These are phyloP conservation scores for Malus orientalis DNA, from an alignment of 306 rosid species.

Conservation along the genomic window DNA sequence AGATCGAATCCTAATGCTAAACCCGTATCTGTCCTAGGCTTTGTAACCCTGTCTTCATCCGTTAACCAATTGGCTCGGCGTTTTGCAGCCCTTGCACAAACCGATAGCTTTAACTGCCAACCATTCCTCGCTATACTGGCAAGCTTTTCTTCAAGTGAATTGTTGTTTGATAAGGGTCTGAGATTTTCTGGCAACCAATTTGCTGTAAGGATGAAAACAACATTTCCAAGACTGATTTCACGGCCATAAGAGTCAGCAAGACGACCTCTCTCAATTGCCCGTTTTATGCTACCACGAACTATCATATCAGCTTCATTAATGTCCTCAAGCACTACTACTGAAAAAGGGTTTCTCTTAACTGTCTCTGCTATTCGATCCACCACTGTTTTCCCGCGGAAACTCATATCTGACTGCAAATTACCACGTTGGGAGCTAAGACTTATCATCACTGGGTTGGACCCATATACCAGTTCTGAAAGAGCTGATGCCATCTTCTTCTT, in stretches of 20 bases:
- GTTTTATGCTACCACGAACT: slow-evolving; percentile 57
- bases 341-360: slow-evolving; percentile 61
- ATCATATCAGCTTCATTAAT: slow-evolving; percentile 59
- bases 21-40: slow-evolving; percentile 45
- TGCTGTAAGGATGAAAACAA: slow-evolving; percentile 73
- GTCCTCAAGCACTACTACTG: slow-evolving; percentile 85
- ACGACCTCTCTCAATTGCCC: slow-evolving; percentile 86
- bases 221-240: slow-evolving; percentile 75
- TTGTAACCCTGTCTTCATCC: slow-evolving; percentile 48
- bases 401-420: slow-evolving; percentile 49
- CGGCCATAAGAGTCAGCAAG: slow-evolving; percentile 80
- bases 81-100: slow-evolving; percentile 47
- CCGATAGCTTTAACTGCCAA: slow-evolving; percentile 70
- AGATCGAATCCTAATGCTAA: slow-evolving; percentile 64
- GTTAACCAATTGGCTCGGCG: slow-evolving; percentile 61
- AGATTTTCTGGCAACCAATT: slow-evolving; percentile 75
- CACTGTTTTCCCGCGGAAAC: slow-evolving; percentile 75
- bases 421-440: slow-evolving; percentile 47
- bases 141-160: slow-evolving; percentile 50
- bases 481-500: slow-evolving; percentile 91
- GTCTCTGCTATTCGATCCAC: slow-evolving; percentile 79
- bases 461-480: slow-evolving; percentile 73
- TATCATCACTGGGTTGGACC: slow-evolving; percentile 57
- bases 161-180: slow-evolving; percentile 39
- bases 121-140: slow-evolving; percentile 38